Base-by-base conservation (phyloP, 179 eudicot genomes). In the Beta corolliflora region DNA sequence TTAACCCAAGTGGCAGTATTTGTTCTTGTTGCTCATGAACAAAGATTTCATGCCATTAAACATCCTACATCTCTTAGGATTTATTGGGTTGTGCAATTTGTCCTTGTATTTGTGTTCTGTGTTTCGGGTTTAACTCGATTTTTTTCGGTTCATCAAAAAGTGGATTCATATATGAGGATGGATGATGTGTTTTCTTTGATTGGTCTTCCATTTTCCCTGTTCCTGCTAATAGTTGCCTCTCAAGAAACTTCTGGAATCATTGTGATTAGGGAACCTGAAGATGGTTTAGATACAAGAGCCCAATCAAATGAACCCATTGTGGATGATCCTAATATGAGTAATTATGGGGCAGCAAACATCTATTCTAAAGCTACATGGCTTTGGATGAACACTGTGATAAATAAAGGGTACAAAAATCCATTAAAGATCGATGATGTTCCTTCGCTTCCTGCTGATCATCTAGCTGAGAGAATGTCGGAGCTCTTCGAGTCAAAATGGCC, bases 1-100 rank as follows among this genome's bases (percentile, higher is more conserved):
- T 23, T 83, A 59, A 79, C 85, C 54, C 82, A 79, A 19, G 46
- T 83, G 10, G 85, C 82, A 13, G 18, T 83, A 68, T 75, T 79
- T 41, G 82, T 79, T 31, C 65, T 83, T 83, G 76, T 83, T 79
- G 85, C 65, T 74, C 85, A 83, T 75, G 85, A 83, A 68, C 54
- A 79, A 53, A 79, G 64, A 68, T 83, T 79, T 79, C 71, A 75
- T 75, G 85, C 85, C 59, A 79, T 25, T 58, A 21, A 25, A 50
- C 85, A 83, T 83, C 85, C 85, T 29, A 56, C 58, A 41, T 75
- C 80, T 23, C 85, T 83, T 75, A 74, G 85, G 58, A 46, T 83
- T 74, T 83, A 83, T 69, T 83, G 85, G 85, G 64, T 70, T 74
- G 77, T 23, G n/a, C 79, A 83, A 10, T 79, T 79, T 75, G 58